Evolutionary conservation across 306 rosid genomes (phyloP), one percentile per base, ranked within the genome.

Genomic region (Coriaria nepalensis): DNA sequence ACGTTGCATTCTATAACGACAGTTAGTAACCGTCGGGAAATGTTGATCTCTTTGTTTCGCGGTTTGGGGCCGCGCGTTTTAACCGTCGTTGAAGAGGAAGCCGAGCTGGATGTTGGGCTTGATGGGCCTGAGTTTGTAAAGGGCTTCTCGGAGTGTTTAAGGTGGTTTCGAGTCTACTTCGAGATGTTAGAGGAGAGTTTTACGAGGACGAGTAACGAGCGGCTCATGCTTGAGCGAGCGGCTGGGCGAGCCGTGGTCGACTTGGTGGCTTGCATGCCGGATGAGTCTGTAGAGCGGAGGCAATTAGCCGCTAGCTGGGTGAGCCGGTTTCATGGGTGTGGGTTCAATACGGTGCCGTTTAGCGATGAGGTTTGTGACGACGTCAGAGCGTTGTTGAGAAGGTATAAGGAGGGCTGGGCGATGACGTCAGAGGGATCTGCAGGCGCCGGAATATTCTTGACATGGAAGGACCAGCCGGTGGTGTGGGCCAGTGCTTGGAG

Each of bases 401-500:
- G 95, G 78, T 84, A 90, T 42, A 84, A 65, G 66, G 97, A 90
- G 5, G 97, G 93, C 3, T 90, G 97, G 95, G 56, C 87, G 8
- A 79, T 90, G 95, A 61, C 66, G 53, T 20, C 29, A 20, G 82
- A 62, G 69, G 70, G 72, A 5, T 8, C 45, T 8, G 53, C 39
- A 7, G 55, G 42, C 34, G 70, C 78, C 71, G 97, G 97, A 69
- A 81, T 90, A 65, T 79, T 81, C 77, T 65, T 90, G 53, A 50
- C 80, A 53, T 84, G 97, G 95, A 90, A 77, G 74, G 87, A 79
- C 2, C 80, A 74, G 56, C 71, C 90, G 69, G 95, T 84, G 79
- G 97, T 84, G 57, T 90, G 97, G 97, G 87, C 87, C 58, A 77
- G 95, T 69, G 93, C 93, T 62, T 90, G 97, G 97, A 60, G 77